These are phyloP conservation scores for Aspergillus sp. DNA, from an alignment of 2,329 filamentous ascomycete genomes.

Conservation along the genomic window DNA sequence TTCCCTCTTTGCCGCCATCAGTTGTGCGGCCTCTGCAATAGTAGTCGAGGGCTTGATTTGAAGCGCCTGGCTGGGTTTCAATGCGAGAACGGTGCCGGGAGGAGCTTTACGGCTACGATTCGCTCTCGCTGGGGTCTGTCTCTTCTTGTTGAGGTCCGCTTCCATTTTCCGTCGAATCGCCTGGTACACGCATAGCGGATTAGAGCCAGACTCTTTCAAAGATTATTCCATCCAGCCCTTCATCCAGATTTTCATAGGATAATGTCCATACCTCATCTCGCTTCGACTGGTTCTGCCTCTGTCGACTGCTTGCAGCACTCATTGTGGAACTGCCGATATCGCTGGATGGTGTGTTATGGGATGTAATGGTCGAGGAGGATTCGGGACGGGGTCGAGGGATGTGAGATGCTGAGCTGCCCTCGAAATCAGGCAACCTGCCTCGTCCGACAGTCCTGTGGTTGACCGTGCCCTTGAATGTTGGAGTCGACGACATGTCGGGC, in stretches of 20 bases:
- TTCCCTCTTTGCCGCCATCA: conserved; percentile 98
- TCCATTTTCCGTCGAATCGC: conserved; percentile 97
- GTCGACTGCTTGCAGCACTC: conserved; percentile 85
- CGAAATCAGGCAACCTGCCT: conserved; percentile 57
- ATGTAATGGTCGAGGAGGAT: conserved; percentile 39
- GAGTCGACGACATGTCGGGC: conserved; percentile 58
- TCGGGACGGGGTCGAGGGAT: conserved; percentile 68
- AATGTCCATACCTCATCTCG: conserved; percentile 79
- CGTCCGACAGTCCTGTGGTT: conserved; percentile 56
- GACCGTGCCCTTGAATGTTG: conserved; percentile 64
- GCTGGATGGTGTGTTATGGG: conserved; percentile 44
- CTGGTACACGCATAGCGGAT: conserved; percentile 52
- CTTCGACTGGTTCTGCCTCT: conserved; percentile 94
- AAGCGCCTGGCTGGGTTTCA: conserved; percentile 92
- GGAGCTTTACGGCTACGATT: conserved; percentile 90
- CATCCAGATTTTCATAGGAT: background rate
- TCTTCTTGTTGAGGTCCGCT: conserved; percentile 97
- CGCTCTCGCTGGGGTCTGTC: conserved; percentile 75
- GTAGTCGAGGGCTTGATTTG: conserved; percentile 96
- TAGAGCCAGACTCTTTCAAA: conserved; percentile 8
- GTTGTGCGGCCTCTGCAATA: conserved; percentile 92
- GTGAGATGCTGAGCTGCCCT: conserved; percentile 58
- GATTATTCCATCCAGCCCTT: background rate
- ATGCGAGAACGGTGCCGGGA: conserved; percentile 90
- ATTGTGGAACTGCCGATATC: conserved; percentile 69